Evolutionary conservation across 305 asterid species (phyloP).

Genomic region (Nicotiana rustica): DNA sequence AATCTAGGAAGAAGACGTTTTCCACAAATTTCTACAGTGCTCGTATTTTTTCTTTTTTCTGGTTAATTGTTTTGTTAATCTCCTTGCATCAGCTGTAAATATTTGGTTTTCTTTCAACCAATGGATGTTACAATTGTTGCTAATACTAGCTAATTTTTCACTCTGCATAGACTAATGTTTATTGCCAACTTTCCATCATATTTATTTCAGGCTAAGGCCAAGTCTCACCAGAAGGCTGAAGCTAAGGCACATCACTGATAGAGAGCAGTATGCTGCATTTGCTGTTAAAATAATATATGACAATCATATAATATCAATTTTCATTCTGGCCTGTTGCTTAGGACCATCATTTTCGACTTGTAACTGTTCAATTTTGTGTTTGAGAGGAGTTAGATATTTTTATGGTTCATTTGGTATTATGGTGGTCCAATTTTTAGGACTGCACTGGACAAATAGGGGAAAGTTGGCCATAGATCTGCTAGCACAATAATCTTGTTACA

Average conservation of each 20-base stretch:
- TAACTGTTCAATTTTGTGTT: slow-evolving; percentile 40
- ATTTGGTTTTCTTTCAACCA: neutral
- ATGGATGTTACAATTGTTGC: neutral
- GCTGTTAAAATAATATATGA: slow-evolving; percentile 51
- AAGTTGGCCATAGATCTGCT: slow-evolving; percentile 5
- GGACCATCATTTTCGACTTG: slow-evolving; percentile 49
- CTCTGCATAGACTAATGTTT: neutral
- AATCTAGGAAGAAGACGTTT: neutral
- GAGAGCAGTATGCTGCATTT: slow-evolving; percentile 26
- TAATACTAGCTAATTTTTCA: neutral
- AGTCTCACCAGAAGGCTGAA: slow-evolving; percentile 76
- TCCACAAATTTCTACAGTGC: neutral
- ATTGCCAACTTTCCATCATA: slow-evolving; percentile 7
- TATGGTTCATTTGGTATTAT: slow-evolving; percentile 35
- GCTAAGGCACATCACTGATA: slow-evolving; percentile 71
- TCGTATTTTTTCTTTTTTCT: neutral
- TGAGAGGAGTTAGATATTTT: slow-evolving; percentile 36
- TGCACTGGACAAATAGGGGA: neutral
- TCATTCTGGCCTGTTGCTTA: slow-evolving; percentile 48
- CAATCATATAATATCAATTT: slow-evolving; percentile 34
- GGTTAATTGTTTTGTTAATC: neutral
- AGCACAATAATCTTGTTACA: slow-evolving; percentile 33
- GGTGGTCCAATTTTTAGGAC: slow-evolving; percentile 39
- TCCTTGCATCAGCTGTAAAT: neutral
- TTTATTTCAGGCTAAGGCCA: slow-evolving; percentile 66